phyloP scores from a whole-genome alignment of 305 asterid species.

The Fraxinus velutina region DNA sequence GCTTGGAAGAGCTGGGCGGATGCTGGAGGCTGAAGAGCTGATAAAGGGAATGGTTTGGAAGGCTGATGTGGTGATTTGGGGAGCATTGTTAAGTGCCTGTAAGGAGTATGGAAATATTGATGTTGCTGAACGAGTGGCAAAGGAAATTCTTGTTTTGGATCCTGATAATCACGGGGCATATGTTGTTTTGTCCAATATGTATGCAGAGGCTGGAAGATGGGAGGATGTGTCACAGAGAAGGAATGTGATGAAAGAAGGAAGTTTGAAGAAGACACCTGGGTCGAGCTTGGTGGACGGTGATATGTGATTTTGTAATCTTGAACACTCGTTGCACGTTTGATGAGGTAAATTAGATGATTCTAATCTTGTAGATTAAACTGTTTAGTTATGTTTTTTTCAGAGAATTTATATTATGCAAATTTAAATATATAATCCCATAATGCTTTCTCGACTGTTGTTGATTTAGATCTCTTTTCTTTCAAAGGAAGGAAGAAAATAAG shows the following conservation, averaged over 20 bases:
- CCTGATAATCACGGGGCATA: conserved; percentile 62
- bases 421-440: neutral
- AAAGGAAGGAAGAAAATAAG: neutral
- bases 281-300: conserved; percentile 58
- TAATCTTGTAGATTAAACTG: neutral
- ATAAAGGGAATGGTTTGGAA: conserved; percentile 58
- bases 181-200: conserved; percentile 75
- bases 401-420: neutral
- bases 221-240: conserved; percentile 58
- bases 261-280: conserved; percentile 64
- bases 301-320: neutral
- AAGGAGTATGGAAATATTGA: conserved; percentile 54
- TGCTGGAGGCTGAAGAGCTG: conserved; percentile 66
- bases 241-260: conserved; percentile 54
- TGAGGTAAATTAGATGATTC: neutral
- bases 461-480: neutral
- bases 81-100: conserved; percentile 71
- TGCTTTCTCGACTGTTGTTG: neutral
- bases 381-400: neutral
- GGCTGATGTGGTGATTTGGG: conserved; percentile 82
- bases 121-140: conserved; percentile 64
- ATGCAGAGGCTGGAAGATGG: conserved; percentile 79
- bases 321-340: neutral
- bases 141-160: conserved; percentile 61
- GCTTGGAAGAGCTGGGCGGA: conserved; percentile 68